phyloP scores from a whole-genome alignment of 2,329 filamentous ascomycete genomes.

The Lithohypha guttulata region DNA sequence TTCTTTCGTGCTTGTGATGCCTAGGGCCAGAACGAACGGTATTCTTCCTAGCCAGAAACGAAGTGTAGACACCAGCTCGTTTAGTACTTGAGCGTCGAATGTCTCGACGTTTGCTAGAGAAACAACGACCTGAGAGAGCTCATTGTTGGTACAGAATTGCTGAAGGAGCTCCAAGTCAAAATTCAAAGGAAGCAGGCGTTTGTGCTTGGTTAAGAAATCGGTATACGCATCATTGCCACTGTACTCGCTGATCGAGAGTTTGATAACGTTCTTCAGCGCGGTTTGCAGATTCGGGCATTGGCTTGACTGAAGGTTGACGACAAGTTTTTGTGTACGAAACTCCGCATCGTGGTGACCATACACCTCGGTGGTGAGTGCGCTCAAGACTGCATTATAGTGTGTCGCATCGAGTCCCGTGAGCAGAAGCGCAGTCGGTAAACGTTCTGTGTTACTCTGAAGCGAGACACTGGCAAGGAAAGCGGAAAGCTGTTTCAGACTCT shows the following conservation, averaged over 20 bases:
- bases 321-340: too few species aligned
- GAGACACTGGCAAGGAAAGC: conserved; percentile 6
- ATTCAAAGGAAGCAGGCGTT: conserved; percentile 31
- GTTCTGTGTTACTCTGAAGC: background rate
- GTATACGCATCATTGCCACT: conserved; percentile 31
- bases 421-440: conserved; percentile 14
- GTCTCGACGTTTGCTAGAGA: conserved; percentile 38
- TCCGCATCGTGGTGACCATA: too few species aligned
- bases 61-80: conserved; percentile 35
- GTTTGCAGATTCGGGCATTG: conserved; percentile 37
- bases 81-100: conserved; percentile 35
- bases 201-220: conserved; percentile 29
- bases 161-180: conserved; percentile 38
- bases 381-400: conserved; percentile 11
- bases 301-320: conserved; percentile 34
- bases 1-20: conserved; percentile 52
- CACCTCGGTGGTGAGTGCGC: conserved; percentile 5
- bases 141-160: conserved; percentile 31
- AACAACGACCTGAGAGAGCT: conserved; percentile 31
- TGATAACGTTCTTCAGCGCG: conserved; percentile 37
- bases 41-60: conserved; percentile 52
- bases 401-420: conserved; percentile 12
- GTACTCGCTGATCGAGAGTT: conserved; percentile 29
- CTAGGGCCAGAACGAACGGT: conserved; percentile 48
- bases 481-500: conserved; percentile 28